Base-by-base conservation (phyloP, 1,284 basidiomycete genomes). In the Boletus calvinii region DNA sequence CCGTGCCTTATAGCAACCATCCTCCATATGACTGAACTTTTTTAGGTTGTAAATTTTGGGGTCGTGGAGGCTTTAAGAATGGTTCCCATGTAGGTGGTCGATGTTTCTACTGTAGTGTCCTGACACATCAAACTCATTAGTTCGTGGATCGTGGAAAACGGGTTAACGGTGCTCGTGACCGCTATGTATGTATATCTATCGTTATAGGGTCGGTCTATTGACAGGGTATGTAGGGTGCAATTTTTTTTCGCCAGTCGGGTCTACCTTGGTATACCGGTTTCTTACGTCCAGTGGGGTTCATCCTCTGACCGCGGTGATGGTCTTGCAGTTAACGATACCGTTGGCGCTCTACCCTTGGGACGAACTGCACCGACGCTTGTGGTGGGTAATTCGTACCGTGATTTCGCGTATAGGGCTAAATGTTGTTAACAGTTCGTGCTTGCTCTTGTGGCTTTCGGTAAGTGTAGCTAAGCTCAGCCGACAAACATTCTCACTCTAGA, bases 41-140 rank as follows among this genome's bases (percentile, higher is more conserved):
- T 48, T 32, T 29, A 59, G 58, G n/a, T 59, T 22, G 2, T 59
- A 26, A 61, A 59, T 46, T 59, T 61, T 5, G 58, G 56, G 39
- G 46, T 48, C 13, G 37, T 24, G 12, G 46, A 43, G 10, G 56
- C 40, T 15, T 31, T 61, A 32, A 24, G 12, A 42, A 39, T 20
- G 7, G 34, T 59, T 30, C 51, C 58, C 30, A 39, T 50, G 58
- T 59, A 52, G 51, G 52, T 4, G 9, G 30, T 31, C 20, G 10
- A 38, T 6, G 15, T 15, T 18, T 46, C 13, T 26, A 26, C 26
- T 42, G 15, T 30, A n/a, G 15, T 26, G 17, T 41, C 29, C 34
- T 45, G 54, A 59, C 40, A 34, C n/a, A 46, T 42, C 12, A 31
- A 11, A 42, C 24, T 20, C n/a, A n/a, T 9, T 50, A 58, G 56